Conservation (phyloP, 257 asterid genomes). For the Parsonsia alboflavescens region DNA sequence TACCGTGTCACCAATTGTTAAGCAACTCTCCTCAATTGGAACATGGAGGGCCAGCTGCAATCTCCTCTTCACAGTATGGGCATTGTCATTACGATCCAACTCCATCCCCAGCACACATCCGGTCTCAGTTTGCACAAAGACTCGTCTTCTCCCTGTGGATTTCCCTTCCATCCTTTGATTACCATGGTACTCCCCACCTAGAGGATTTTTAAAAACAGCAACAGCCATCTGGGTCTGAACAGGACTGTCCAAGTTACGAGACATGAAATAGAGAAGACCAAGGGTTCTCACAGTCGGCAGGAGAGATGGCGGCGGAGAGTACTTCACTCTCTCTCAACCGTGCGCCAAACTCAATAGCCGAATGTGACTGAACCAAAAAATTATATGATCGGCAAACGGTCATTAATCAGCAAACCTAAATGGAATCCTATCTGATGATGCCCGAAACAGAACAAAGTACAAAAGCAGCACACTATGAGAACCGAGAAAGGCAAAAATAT, state of each 20-base stretch:
- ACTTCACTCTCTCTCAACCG: conserved; percentile 41
- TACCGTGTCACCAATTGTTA: conserved; percentile 82
- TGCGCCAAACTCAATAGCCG: conserved; percentile 53
- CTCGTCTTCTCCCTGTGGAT: conserved; percentile 62
- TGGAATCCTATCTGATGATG: conserved; percentile 11
- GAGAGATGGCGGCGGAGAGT: conserved; percentile 55
- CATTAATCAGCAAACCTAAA: conserved; percentile 46
- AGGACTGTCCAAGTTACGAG: conserved; percentile 79
- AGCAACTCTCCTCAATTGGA: conserved; percentile 84
- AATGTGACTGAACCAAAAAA: conserved; percentile 27
- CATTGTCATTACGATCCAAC: conserved; percentile 80
- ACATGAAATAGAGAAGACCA: conserved; percentile 47
- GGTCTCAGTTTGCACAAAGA: conserved; percentile 84
- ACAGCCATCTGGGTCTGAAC: conserved; percentile 97
- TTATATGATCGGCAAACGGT: conserved; percentile 25
- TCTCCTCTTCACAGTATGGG: conserved; percentile 84
- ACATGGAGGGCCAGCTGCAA: conserved; percentile 77
- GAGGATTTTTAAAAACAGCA: conserved; percentile 68
- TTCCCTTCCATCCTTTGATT: conserved; percentile 57
- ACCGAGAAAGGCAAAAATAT: conserved; percentile 26
- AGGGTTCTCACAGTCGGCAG: conserved; percentile 42
- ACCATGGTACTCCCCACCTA: conserved; percentile 70
- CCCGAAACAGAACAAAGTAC: conserved; percentile 13
- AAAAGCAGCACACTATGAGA: conserved; percentile 12
- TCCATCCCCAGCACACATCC: conserved; percentile 97